Base-by-base conservation (phyloP, 495 filamentous ascomycete genomes). In the Penicillium riverlandense region DNA sequence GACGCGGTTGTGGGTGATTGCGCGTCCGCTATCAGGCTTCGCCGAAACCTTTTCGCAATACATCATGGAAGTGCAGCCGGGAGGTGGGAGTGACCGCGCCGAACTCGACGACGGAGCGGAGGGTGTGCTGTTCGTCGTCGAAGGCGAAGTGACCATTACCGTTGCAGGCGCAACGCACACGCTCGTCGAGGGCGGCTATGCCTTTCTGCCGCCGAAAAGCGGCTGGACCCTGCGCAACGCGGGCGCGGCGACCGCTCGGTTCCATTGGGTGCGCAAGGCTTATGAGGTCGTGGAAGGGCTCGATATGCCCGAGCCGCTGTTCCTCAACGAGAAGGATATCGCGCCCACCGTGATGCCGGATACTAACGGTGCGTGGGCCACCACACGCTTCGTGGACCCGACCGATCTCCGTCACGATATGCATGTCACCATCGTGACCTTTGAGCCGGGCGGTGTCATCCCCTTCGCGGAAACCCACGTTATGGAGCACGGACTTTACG, bases 21-120 rank as follows among this genome's bases (percentile, higher is more conserved):
- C 55, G 11, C 55, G 55, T 11, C 55, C 55, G 8, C 38, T 58
- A 8, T 58, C 55, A 11, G 55, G 55, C 32, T 58, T 58, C 31
- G 55, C 55, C 32, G 55, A 58, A 36, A 58, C 55, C 11, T 58
- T 58, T 38, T 58, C 55, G 13, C 55, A 58, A 52, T 58, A 58
- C 34, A 58, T 58, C 12, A 58, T 58, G 55, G 55, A 58, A 45
- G 55, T 58, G 9, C 48, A 52, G 37, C 40, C 55, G 0, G 55
- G 55, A 0, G 55, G 55, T 28, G 55, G 55, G 11, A 58, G 55
- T 34, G 52, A 55, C 9, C 49, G 49, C 8, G 55, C 48, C 27
- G 55, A 58, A 28, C 29, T 50, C 0, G 55, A 58, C 29, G 46
- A 55, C 14, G 32, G 12, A 4, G 55, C 55, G 9, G 37, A 58